A percentile compares a stretch with the other conserved stretches of the same genome.
These are phyloP conservation scores for Nemania serpens DNA, from an alignment of 2,329 filamentous ascomycete species.

Conservation along the genomic window DNA sequence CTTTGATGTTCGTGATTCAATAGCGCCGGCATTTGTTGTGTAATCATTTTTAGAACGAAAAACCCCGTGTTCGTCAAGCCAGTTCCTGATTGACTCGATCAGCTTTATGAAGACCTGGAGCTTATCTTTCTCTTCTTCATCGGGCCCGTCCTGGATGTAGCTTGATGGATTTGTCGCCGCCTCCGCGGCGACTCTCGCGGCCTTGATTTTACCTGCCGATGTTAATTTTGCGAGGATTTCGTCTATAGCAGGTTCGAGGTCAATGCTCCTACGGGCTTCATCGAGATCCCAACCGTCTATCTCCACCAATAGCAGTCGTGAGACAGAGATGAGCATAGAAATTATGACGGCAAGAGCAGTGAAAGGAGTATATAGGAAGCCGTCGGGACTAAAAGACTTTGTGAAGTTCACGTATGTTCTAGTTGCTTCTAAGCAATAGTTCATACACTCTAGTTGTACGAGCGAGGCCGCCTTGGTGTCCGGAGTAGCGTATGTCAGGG, in stretches of 20 bases:
- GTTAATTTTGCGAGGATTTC: constrained; percentile 23
- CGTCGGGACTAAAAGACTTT: constrained; percentile 38
- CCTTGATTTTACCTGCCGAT: constrained; percentile 19
- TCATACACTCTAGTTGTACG: constrained; percentile 40
- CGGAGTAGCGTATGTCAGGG: constrained; percentile 42
- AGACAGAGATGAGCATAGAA: constrained; percentile 37
- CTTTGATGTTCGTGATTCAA: not conserved
- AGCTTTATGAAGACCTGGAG: constrained; percentile 4
- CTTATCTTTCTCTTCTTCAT: constrained; percentile 12
- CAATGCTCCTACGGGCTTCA: constrained; percentile 32
- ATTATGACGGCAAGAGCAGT: constrained; percentile 34
- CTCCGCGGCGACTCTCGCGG: constrained; percentile 30
- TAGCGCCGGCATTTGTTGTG: not conserved
- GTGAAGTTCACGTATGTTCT: constrained; percentile 42
- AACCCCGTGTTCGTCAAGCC: constrained; percentile 11
- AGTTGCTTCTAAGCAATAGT: constrained; percentile 44
- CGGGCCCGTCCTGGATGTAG: constrained; percentile 9
- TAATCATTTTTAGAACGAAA: not conserved
- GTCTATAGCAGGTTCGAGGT: constrained; percentile 32
- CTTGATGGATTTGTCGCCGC: constrained; percentile 21
- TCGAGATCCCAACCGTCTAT: constrained; percentile 38
- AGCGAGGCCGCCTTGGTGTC: constrained; percentile 28
- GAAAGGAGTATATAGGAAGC: constrained; percentile 34
- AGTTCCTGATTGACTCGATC: constrained; percentile 12
- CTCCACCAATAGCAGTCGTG: constrained; percentile 38